Evolutionary conservation across 78 protist species (phyloP), one percentile per base, ranked within the genome.

Genomic region (Planoprotostelium fungivorum): DNA sequence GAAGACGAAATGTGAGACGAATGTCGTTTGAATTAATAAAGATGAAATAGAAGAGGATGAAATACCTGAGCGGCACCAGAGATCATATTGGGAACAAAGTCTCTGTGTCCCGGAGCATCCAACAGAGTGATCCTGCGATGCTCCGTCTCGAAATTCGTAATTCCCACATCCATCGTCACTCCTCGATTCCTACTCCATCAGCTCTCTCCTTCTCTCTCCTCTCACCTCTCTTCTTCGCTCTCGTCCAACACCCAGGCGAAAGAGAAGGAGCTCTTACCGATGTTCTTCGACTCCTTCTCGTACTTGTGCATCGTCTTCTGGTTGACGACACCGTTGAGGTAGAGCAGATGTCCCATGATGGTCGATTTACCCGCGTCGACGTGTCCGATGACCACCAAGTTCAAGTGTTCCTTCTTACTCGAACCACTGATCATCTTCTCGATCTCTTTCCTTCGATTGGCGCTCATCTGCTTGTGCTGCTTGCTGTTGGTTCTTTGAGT

Each of bases 61-160:
- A 38, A 25, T 10, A 91, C 96, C 94, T 97, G 99, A 1, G 98
- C 86, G 0, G 98, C 97, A 35, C 99, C 99, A 5, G 95, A 84
- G 39, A 97, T 97, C 99, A 97, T 98, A 89, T 96, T 96, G 28
- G 98, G 98, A 0, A 99, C 94, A 86, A 98, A 99, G 84, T 99
- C 99, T 0, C 95, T 38, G 90, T 99, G 99, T 10, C 99, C 99
- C 34, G 99, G 99, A 5, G 99, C 98, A 73, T 99, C 99, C 35
- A 99, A 89, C 29, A 98, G 86, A n/a, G 98, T 95, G 35, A 99
- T 90, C n/a, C 35, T 63, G 34, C 91, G 0, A 63, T 88, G 63
- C 0, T 34, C 86, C 28, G 98, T 96, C 39, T 94, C 95, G 84
- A 98, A 96, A 37, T 37, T 35, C 37, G 93, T 85, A 1, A 92